phyloP scores from a whole-genome alignment of 345 rosid genomes.

The Cardamine occulta region DNA sequence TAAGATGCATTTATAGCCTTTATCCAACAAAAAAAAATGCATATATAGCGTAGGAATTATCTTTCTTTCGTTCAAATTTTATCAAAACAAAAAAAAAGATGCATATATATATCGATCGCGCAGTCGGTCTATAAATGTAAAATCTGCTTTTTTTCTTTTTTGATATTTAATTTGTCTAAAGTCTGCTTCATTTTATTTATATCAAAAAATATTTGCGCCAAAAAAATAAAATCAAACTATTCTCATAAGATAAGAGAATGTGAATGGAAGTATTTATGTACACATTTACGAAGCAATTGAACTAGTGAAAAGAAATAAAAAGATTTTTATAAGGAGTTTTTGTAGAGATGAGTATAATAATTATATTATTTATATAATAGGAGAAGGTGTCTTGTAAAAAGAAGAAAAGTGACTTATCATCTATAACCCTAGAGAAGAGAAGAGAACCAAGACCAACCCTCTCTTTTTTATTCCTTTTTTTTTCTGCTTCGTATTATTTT shows the following conservation, averaged over 20 bases:
- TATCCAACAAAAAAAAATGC: too few relatives aligned
- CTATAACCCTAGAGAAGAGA: constrained; percentile 47
- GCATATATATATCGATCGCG: not conserved
- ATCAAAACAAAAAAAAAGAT: too few relatives aligned
- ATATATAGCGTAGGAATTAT: too few relatives aligned
- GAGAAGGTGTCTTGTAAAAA: constrained; percentile 42
- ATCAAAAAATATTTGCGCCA: not conserved
- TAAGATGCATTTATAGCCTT: not conserved
- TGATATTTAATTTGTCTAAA: not conserved
- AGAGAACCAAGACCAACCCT: constrained; percentile 42
- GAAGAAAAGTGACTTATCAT: constrained; percentile 53
- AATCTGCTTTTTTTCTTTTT: not conserved
- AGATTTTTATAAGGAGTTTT: not conserved
- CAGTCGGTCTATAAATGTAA: not conserved
- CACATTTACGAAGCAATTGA: not conserved
- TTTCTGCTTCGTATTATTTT: constrained; percentile 9
- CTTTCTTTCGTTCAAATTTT: too few relatives aligned
- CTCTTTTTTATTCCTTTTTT: constrained; percentile 40
- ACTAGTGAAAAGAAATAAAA: not conserved
- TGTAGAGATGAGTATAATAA: constrained; percentile 15
- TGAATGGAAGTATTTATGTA: not conserved
- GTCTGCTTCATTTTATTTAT: not conserved
- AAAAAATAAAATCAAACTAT: not conserved
- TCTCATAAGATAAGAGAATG: not conserved
- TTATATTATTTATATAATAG: constrained; percentile 12